These are phyloP conservation scores for Chalara sp. DNA, from an alignment of 2,329 filamentous ascomycete genomes.

Conservation along the genomic window DNA sequence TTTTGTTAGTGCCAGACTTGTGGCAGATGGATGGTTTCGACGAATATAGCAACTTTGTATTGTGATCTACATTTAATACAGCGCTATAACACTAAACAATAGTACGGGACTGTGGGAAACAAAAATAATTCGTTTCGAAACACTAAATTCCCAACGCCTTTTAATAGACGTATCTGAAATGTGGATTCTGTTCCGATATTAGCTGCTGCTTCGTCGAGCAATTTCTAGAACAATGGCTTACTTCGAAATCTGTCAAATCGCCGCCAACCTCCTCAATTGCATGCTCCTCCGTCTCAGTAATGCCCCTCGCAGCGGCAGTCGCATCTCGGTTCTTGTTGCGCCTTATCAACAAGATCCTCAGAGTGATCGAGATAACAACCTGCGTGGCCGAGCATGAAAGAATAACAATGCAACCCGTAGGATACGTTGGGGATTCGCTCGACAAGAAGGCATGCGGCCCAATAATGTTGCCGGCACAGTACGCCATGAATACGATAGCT, in stretches of 20 bases:
- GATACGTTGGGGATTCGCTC: not conserved
- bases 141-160: not conserved
- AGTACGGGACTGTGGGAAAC: not conserved
- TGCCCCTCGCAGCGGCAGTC: not conserved
- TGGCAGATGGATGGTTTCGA: not conserved
- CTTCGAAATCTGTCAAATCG: not conserved
- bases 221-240: not conserved
- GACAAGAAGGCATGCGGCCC: not conserved
- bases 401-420: not conserved
- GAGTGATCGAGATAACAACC: not conserved
- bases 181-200: not conserved
- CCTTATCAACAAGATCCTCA: not conserved
- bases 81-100: not conserved
- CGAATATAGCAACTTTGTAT: not conserved
- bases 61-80: not conserved
- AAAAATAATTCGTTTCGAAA: not conserved
- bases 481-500: not conserved
- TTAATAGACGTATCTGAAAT: not conserved
- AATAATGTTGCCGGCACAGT: not conserved
- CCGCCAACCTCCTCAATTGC: not conserved
- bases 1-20: not conserved
- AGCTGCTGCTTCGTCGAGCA: not conserved
- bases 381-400: not conserved
- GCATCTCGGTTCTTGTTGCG: not conserved
- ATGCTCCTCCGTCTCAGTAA: not conserved